Percentiles rank a stretch among this genome's conserved stretches.
Evolutionary conservation across 2,329 filamentous ascomycete genomes (phyloP).

Genomic region (Arthrobotrys entomopaga): DNA sequence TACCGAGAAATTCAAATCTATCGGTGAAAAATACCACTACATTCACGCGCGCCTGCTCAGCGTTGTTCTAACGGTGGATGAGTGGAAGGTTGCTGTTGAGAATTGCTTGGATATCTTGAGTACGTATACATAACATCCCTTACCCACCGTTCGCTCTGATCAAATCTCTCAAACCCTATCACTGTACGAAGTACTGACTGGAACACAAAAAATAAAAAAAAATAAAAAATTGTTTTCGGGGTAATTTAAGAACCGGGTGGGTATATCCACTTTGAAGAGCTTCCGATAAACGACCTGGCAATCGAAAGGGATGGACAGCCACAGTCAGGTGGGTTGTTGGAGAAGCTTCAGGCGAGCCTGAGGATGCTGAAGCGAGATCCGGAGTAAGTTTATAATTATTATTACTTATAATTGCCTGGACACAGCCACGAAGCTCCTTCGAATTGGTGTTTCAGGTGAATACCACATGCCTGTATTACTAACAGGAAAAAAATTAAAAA

Average conservation of each 20-base stretch:
- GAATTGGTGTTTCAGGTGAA: slow-evolving; percentile 25
- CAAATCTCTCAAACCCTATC: not conserved
- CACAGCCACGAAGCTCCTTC: slow-evolving; percentile 11
- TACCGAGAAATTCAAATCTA: slow-evolving; percentile 20
- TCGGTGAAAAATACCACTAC: slow-evolving; percentile 34
- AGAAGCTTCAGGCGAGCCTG: slow-evolving; percentile 45
- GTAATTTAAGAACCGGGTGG: slow-evolving; percentile 28
- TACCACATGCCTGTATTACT: not conserved
- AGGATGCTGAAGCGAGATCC: slow-evolving; percentile 36
- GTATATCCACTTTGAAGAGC: slow-evolving; percentile 43
- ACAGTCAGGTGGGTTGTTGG: slow-evolving; percentile 28
- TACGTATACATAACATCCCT: not conserved
- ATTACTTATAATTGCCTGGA: no score
- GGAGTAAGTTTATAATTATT: slow-evolving; percentile 26
- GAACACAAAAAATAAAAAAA: not conserved
- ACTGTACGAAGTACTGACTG: not conserved
- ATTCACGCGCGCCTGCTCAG: slow-evolving; percentile 35
- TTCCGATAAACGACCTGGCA: slow-evolving; percentile 35
- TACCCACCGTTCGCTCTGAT: slow-evolving; percentile 3
- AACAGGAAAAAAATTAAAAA: not conserved
- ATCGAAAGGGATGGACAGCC: slow-evolving; percentile 33
- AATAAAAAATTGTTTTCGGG: not conserved
- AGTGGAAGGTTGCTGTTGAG: slow-evolving; percentile 38
- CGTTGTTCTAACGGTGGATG: slow-evolving; percentile 28
- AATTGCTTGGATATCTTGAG: slow-evolving; percentile 40